Base-by-base conservation (phyloP, 176 grass and related monocot species). In the Oryza glaberrima region DNA sequence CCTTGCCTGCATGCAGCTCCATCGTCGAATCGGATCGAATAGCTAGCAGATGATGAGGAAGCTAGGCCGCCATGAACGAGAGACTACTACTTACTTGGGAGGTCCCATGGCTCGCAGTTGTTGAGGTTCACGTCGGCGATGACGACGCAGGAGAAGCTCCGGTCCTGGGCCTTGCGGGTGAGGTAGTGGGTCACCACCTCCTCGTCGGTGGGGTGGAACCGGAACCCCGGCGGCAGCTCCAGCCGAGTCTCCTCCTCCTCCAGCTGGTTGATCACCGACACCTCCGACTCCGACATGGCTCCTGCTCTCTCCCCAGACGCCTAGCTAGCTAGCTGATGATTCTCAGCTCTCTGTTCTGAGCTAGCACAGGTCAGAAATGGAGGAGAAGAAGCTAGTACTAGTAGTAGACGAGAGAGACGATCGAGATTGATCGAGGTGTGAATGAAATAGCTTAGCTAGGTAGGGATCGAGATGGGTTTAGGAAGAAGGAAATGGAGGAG, bases 81-180 rank as follows among this genome's bases (percentile, higher is more conserved):
- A 17, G 0, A 32, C 30, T 54, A 12, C 17, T 69, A 11, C 80
- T 83, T 88, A 98, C 95, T 46, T 0, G 93, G 96, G 41, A 99
- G 96, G 15, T 96, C 90, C 93, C 93, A 96, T 12, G 96, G 96
- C 90, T 99, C 96, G 41, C 76, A 86, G 88, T 91, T 96, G 96
- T 99, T 99, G 32, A 99, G 70, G 83, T 99, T 86, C 20, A 94
- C 96, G 85, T 99, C 93, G 66, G 81, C 88, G 49, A 99, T 82
- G 56, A 89, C 93, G 38, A 58, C 26, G 28, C 91, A 89, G 40
- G 72, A 43, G 88, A 94, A 96, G 80, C 19, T 9, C 14, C 40
- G 38, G 75, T 85, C 10, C 41, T 88, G 49, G 54, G 67, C 84
- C 83, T 99, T 96, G 4, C 4, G 86, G 7, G 84, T 78, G 26